Conservation (phyloP, 2,329 filamentous ascomycete species). For the Fusarium praegraminearum region DNA sequence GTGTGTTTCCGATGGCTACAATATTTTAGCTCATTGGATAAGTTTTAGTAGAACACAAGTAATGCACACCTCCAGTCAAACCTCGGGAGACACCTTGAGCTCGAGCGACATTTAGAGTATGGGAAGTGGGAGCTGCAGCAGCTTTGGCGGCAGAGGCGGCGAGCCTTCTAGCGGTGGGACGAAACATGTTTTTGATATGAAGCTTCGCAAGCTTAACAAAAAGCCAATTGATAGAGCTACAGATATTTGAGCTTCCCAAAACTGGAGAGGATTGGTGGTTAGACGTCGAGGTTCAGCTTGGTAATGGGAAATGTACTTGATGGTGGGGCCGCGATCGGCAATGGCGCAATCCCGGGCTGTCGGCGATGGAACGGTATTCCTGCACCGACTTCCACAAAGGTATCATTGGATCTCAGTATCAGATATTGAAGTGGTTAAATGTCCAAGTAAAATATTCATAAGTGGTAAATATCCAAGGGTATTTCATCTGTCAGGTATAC, state of each 20-base stretch:
- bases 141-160: slow-evolving; percentile 65
- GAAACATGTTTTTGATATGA: slow-evolving; percentile 68
- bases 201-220: slow-evolving; percentile 11
- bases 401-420: neutral
- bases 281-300: slow-evolving; percentile 23
- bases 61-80: slow-evolving; percentile 78
- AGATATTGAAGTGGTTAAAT: neutral
- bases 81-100: slow-evolving; percentile 84
- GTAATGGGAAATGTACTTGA: slow-evolving; percentile 28
- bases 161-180: slow-evolving; percentile 75
- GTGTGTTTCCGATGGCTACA: slow-evolving; percentile 95
- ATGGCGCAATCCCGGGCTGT: slow-evolving; percentile 49
- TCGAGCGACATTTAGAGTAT: slow-evolving; percentile 79
- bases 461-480: slow-evolving; percentile 3
- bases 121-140: slow-evolving; percentile 61
- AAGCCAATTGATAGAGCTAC: slow-evolving; percentile 31
- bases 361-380: slow-evolving; percentile 31
- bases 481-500: slow-evolving; percentile 2
- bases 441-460: neutral
- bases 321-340: slow-evolving; percentile 49
- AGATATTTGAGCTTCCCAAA: slow-evolving; percentile 11
- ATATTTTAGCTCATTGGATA: neutral
- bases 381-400: slow-evolving; percentile 44
- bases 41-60: neutral
- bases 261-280: slow-evolving; percentile 17